Percentiles rank a stretch among this genome's conserved stretches.
phyloP scores from a whole-genome alignment of 2,329 filamentous ascomycete species.

The Aspergillus quadricinctus region DNA sequence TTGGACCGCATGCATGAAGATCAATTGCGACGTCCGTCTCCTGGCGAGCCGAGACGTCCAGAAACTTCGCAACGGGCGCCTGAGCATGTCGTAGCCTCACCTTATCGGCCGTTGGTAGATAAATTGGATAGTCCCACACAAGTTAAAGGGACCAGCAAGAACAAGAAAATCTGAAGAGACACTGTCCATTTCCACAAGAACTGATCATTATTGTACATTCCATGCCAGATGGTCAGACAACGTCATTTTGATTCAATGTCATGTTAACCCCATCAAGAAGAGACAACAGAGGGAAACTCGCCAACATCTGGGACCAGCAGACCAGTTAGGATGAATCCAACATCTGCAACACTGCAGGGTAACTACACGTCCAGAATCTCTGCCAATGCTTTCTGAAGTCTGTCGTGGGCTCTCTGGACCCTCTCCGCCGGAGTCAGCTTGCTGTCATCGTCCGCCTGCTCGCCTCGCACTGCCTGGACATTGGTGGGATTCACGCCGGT shows the following conservation, averaged over 20 bases:
- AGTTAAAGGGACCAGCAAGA: slow-evolving; percentile 28
- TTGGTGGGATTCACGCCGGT: background rate
- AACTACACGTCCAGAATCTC: background rate
- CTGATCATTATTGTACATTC: slow-evolving; percentile 4
- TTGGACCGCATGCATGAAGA: slow-evolving; percentile 81
- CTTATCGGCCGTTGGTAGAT: slow-evolving; percentile 58
- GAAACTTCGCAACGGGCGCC: slow-evolving; percentile 35
- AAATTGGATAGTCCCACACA: slow-evolving; percentile 38
- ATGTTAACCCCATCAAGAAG: background rate
- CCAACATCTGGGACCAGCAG: background rate
- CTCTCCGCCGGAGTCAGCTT: slow-evolving; percentile 1
- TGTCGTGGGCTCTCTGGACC: slow-evolving; percentile 12
- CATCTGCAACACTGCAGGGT: background rate
- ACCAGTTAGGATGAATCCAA: background rate
- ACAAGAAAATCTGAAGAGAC: slow-evolving; percentile 26
- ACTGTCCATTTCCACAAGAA: slow-evolving; percentile 3
- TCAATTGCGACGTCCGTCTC: slow-evolving; percentile 61
- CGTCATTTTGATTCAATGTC: slow-evolving; percentile 4
- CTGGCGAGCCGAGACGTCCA: slow-evolving; percentile 38
- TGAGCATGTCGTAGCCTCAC: slow-evolving; percentile 53
- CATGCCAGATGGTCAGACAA: background rate
- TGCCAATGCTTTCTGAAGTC: slow-evolving; percentile 11
- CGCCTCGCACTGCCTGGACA: background rate
- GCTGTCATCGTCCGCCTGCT: background rate
- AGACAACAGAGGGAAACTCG: background rate